Conservation (phyloP, 2,329 filamentous ascomycete species). For the Zasmidium cellare region DNA sequence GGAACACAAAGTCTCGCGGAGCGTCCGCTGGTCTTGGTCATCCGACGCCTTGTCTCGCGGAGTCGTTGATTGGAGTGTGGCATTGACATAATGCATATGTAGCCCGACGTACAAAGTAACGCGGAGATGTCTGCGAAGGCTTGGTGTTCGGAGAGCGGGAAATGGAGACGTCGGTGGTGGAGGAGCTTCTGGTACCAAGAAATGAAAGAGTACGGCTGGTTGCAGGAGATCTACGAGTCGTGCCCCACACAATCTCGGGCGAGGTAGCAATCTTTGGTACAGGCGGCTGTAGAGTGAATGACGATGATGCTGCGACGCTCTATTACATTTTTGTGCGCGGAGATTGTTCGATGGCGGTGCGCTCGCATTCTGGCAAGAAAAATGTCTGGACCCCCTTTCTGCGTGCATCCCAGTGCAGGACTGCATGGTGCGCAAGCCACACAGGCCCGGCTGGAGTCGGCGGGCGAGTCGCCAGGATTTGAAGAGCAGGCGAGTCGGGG, state of each 20-base stretch:
- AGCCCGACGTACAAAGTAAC: neutral
- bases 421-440: constrained; percentile 1
- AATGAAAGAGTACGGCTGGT: neutral
- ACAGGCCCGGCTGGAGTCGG: neutral
- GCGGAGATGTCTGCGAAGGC: neutral
- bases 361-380: neutral
- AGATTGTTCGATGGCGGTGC: neutral
- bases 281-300: neutral
- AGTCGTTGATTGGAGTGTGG: neutral
- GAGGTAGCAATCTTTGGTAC: neutral
- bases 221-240: neutral
- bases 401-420: too few species aligned
- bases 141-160: neutral
- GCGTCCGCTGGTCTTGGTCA: neutral
- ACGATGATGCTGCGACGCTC: neutral
- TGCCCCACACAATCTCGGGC: neutral
- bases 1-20: neutral
- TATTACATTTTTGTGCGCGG: neutral
- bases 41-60: neutral
- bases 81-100: neutral
- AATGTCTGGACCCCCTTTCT: neutral
- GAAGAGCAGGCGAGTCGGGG: neutral
- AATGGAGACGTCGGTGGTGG: neutral
- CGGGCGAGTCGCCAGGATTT: constrained; percentile 4
- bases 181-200: neutral